Conservation (phyloP, 805 yeast genomes). For the Candida taoyuanica region DNA sequence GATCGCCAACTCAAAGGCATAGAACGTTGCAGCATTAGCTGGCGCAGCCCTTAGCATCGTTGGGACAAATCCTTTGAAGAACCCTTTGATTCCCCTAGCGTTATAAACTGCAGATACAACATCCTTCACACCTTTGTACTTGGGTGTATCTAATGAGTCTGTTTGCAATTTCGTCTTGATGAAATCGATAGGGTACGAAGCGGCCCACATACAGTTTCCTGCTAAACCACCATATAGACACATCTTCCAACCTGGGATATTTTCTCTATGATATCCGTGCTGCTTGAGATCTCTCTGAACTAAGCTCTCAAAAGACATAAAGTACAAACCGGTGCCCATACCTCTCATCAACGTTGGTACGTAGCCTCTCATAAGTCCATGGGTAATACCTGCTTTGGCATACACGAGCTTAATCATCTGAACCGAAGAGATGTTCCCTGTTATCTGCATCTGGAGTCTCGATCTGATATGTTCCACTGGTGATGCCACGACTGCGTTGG, state of each 20-base stretch:
- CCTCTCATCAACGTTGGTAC: conserved; percentile 80
- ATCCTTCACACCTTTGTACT: conserved; percentile 49
- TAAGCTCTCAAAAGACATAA: conserved; percentile 85
- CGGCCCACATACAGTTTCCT: conserved; percentile 84
- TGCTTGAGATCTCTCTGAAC: conserved; percentile 56
- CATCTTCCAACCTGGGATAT: conserved; percentile 83
- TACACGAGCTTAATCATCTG: conserved; percentile 60
- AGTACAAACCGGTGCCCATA: conserved; percentile 84
- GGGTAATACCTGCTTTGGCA: conserved; percentile 43
- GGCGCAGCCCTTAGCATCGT: conserved; percentile 96
- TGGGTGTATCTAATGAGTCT: conserved; percentile 57
- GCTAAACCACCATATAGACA: conserved; percentile 87
- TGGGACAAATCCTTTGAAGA: conserved; percentile 87
- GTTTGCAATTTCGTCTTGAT: conserved; percentile 86
- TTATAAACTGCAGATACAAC: conserved; percentile 53
- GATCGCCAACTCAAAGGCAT: conserved; percentile 87
- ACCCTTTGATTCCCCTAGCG: conserved; percentile 67
- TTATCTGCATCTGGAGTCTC: conserved; percentile 82
- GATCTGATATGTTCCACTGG: conserved; percentile 97
- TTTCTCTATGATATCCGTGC: conserved; percentile 48
- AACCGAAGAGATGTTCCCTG: conserved; percentile 60
- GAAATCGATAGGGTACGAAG: conserved; percentile 88
- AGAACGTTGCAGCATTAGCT: conserved; percentile 95
- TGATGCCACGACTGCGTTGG: conserved; percentile 82
- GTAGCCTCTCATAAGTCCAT: conserved; percentile 74